These are phyloP conservation scores for Tothia fuscella DNA, from an alignment of 2,329 filamentous ascomycete genomes.

Conservation along the genomic window DNA sequence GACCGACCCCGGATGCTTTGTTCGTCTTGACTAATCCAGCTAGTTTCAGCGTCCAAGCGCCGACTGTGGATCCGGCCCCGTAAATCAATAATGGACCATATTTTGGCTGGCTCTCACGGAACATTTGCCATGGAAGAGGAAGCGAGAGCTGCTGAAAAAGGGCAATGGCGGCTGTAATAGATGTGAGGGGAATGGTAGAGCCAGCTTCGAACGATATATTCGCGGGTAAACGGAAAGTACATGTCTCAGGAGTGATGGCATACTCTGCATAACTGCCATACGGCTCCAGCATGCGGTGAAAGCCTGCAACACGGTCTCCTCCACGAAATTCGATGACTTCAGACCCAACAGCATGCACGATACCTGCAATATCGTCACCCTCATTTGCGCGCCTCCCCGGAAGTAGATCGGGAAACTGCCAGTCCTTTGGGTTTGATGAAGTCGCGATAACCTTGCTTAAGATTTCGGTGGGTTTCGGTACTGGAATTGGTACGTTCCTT, in stretches of 20 bases:
- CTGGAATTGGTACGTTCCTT: slow-evolving; percentile 9
- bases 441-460: slow-evolving; percentile 14
- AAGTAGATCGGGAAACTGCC: slow-evolving; percentile 3
- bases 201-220: slow-evolving; percentile 29
- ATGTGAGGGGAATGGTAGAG: slow-evolving; percentile 44
- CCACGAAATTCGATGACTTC: slow-evolving; percentile 13
- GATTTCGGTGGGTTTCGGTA: slow-evolving; percentile 4
- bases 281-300: slow-evolving; percentile 26
- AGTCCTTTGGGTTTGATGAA: slow-evolving; percentile 15
- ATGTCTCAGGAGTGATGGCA: slow-evolving; percentile 28
- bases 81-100: slow-evolving; percentile 39
- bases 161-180: slow-evolving; percentile 41
- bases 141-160: slow-evolving; percentile 37
- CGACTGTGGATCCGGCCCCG: slow-evolving; percentile 43
- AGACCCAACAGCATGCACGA: slow-evolving; percentile 14
- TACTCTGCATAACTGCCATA: slow-evolving; percentile 32
- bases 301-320: slow-evolving; percentile 16
- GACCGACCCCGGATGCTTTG: slow-evolving; percentile 44
- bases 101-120: slow-evolving; percentile 14
- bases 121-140: slow-evolving; percentile 37
- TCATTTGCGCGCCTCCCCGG: slow-evolving; percentile 18
- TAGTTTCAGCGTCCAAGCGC: slow-evolving; percentile 46
- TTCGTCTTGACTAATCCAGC: too few species aligned
- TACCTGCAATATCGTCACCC: slow-evolving; percentile 15
- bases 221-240: slow-evolving; percentile 31